phyloP scores from a whole-genome alignment of 176 grass and related monocot species.

The Eleusine indica region DNA sequence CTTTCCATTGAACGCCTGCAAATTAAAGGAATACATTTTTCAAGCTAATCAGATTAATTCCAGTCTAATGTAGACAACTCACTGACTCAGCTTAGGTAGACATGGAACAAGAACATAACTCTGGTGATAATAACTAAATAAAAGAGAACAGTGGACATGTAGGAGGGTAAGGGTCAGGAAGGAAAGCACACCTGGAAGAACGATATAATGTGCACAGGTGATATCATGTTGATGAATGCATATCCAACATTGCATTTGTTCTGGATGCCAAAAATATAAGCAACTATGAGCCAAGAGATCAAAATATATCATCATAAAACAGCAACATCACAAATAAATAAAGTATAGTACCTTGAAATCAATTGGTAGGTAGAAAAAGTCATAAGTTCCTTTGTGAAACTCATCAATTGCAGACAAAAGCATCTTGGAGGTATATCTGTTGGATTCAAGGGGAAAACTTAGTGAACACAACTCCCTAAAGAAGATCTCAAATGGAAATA shows the following conservation, averaged over 20 bases:
- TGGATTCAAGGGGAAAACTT: not conserved
- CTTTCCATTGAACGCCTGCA: slow-evolving; percentile 88
- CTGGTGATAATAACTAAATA: not conserved
- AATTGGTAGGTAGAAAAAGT: slow-evolving; percentile 97
- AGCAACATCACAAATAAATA: not conserved
- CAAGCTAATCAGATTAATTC: slow-evolving; percentile 17
- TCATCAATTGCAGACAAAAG: slow-evolving; percentile 92
- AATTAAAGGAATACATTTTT: slow-evolving; percentile 18
- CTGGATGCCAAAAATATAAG: slow-evolving; percentile 53
- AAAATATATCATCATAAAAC: slow-evolving; percentile 8
- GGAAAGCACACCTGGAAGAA: slow-evolving; percentile 77
- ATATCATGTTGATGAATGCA: slow-evolving; percentile 97
- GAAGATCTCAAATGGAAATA: slow-evolving; percentile 28
- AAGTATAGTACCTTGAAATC: slow-evolving; percentile 81
- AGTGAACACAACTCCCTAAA: slow-evolving; percentile 38
- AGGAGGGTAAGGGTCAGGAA: not conserved
- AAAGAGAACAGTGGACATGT: slow-evolving; percentile 15
- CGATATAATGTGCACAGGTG: slow-evolving; percentile 78
- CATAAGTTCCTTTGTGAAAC: slow-evolving; percentile 81
- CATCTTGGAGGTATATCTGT: slow-evolving; percentile 98
- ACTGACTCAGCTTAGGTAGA: slow-evolving; percentile 18
- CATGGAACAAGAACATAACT: slow-evolving; percentile 3
- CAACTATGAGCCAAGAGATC: not conserved
- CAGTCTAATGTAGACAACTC: not conserved
- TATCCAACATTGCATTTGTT: slow-evolving; percentile 99